A percentile compares a stretch with the other conserved stretches of the same genome.
Conservation (phyloP, 192 early-diverging fungal species). For the Backusella tuberculispora region DNA sequence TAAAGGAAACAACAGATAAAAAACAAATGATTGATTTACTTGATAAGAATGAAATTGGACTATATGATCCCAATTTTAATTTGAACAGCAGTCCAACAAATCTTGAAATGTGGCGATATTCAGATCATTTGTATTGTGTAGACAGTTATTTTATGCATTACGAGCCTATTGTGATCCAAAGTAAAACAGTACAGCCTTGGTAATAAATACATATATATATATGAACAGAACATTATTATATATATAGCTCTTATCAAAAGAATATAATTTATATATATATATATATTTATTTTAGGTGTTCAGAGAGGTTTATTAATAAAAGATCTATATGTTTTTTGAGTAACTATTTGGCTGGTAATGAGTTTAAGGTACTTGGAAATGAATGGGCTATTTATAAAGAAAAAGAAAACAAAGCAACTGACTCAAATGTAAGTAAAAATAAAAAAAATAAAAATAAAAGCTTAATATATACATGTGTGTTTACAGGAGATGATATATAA, state of each 20-base stretch:
- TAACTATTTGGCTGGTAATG: conserved; percentile 53
- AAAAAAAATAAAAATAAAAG: not conserved
- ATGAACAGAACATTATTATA: not conserved
- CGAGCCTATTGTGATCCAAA: conserved; percentile 54
- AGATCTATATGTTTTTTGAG: conserved; percentile 56
- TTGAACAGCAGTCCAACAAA: conserved; percentile 50
- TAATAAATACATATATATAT: not conserved
- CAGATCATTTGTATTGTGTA: conserved; percentile 43
- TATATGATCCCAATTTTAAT: conserved; percentile 60
- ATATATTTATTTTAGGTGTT: conserved; percentile 30
- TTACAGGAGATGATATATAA: conserved; percentile 6
- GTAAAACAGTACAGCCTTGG: conserved; percentile 53
- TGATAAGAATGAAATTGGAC: conserved; percentile 27
- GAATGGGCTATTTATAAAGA: conserved; percentile 46
- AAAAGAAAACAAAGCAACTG: conserved; percentile 22
- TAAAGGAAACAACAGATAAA: conserved; percentile 34
- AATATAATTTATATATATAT: no score
- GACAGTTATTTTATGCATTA: conserved; percentile 60
- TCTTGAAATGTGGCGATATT: conserved; percentile 46
- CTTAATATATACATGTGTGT: not conserved
- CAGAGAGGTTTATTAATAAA: conserved; percentile 59
- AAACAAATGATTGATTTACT: conserved; percentile 34
- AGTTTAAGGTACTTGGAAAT: conserved; percentile 56
- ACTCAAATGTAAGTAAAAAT: conserved; percentile 45
- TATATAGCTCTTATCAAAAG: no score